A percentile compares a stretch with the other conserved stretches of the same genome.
phyloP scores from a whole-genome alignment of 139 green algal species.

The Volvox africanus region DNA sequence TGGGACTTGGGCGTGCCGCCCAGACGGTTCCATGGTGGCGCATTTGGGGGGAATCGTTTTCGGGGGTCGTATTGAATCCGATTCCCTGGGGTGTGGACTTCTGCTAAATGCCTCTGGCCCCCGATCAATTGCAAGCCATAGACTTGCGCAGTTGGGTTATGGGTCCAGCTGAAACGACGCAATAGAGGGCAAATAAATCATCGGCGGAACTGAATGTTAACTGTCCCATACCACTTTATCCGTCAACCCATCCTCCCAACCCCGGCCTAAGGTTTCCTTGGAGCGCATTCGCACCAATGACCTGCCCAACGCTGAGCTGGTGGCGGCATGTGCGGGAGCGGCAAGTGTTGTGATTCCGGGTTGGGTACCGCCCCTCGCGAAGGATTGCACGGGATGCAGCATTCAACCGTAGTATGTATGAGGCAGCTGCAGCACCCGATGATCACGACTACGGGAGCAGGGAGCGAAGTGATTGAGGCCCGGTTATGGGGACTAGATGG shows the following conservation, averaged over 20 bases:
- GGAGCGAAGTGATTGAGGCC: too few species aligned
- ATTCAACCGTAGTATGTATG: too few species aligned
- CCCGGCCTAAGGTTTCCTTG: slow-evolving; percentile 31
- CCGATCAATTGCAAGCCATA: not conserved
- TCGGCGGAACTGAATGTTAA: not conserved
- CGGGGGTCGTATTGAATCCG: too few species aligned
- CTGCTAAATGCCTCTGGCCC: not conserved
- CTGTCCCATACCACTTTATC: not conserved
- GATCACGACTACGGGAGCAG: too few species aligned
- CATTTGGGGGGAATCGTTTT: too few species aligned
- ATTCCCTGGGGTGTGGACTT: too few species aligned
- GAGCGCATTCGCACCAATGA: slow-evolving; percentile 82
- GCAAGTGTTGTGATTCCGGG: not conserved
- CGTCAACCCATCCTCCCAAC: too few species aligned
- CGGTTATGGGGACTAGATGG: too few species aligned
- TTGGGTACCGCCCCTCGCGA: not conserved
- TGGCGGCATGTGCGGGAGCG: slow-evolving; percentile 46
- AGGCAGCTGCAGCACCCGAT: too few species aligned
- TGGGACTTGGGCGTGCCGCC: too few species aligned
- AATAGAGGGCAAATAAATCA: too few species aligned
- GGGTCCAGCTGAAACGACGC: not conserved
- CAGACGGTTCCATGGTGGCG: not conserved
- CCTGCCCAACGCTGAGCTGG: slow-evolving; percentile 77
- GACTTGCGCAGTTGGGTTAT: not conserved
- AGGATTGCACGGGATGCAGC: not conserved